Conservation (phyloP, 148 eudicot species). For the Arbutus unedo region DNA sequence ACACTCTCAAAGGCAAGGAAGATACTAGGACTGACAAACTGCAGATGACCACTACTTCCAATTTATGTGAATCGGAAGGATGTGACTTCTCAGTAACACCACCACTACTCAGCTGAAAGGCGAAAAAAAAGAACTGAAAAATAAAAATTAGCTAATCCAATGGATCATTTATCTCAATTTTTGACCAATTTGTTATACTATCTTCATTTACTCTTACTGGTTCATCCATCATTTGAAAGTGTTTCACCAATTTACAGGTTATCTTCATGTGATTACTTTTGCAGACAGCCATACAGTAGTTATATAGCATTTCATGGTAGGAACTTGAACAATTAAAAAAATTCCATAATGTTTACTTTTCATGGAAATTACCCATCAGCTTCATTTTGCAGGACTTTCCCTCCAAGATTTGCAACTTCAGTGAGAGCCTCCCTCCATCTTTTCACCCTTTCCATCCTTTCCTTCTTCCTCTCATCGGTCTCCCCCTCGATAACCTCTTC, state of each 20-base stretch:
- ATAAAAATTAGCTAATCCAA: background rate
- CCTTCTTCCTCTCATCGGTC: background rate
- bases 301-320: background rate
- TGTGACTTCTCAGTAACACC: background rate
- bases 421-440: conserved; percentile 9
- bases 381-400: background rate
- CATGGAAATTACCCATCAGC: conserved; percentile 8
- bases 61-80: background rate
- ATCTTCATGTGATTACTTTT: background rate
- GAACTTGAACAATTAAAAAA: background rate
- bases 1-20: background rate
- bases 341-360: background rate
- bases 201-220: background rate
- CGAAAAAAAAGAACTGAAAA: background rate
- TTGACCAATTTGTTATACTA: background rate
- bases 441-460: conserved; percentile 9
- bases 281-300: background rate
- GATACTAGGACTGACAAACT: background rate
- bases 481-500: background rate
- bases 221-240: background rate
- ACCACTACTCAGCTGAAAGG: background rate
- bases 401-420: conserved; percentile 6
- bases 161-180: background rate
- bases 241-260: background rate
- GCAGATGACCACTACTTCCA: background rate